Evolutionary conservation across 768 basidiomycete species (phyloP).

Genomic region (Boletus sp.): DNA sequence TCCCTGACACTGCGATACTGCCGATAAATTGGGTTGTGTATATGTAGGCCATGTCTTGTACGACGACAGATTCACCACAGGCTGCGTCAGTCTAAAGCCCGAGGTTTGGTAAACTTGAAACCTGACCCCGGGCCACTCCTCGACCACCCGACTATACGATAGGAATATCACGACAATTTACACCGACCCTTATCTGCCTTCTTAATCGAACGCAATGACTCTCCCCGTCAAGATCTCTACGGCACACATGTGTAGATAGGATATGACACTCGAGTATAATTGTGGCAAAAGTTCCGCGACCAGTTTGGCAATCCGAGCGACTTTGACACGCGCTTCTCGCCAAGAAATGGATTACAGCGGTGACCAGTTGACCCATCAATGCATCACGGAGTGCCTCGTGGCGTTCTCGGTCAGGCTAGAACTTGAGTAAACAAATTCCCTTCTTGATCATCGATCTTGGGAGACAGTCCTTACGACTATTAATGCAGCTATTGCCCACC

Average conservation of each 20-base stretch:
- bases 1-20: constrained; percentile 1
- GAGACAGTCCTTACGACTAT: neutral
- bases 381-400: neutral
- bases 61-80: neutral
- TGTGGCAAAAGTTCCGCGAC: neutral
- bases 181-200: neutral
- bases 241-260: neutral
- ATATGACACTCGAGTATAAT: neutral
- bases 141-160: neutral
- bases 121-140: neutral
- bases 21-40: neutral
- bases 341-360: neutral
- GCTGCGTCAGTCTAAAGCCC: neutral
- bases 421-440: neutral
- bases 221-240: neutral
- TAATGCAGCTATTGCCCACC: neutral
- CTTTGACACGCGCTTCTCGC: neutral
- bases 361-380: neutral
- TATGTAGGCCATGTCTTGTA: neutral
- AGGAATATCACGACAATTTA: neutral
- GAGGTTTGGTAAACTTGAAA: too few relatives aligned
- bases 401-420: constrained; percentile 2
- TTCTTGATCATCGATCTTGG: neutral
- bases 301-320: neutral
- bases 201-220: too few relatives aligned